phyloP scores from a whole-genome alignment of 306 rosid species.

The Castanopsis chinensis region DNA sequence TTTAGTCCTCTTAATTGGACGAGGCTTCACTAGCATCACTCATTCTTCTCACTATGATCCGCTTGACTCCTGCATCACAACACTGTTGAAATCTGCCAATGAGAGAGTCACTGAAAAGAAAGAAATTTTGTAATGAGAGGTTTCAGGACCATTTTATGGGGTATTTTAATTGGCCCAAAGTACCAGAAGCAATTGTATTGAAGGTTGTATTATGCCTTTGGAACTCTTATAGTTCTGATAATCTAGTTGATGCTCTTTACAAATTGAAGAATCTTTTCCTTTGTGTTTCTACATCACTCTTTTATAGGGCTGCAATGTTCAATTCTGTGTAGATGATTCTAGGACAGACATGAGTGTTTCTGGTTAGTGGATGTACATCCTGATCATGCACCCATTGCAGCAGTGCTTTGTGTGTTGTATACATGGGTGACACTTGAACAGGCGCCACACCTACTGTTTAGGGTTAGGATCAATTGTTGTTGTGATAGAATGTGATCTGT shows the following conservation, averaged over 20 bases:
- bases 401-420: neutral
- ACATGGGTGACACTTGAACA: too few relatives aligned
- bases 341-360: neutral
- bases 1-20: neutral
- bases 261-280: neutral
- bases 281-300: neutral
- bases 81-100: neutral
- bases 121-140: neutral
- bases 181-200: too few relatives aligned
- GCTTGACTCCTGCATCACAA: neutral
- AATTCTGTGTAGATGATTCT: neutral
- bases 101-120: too few relatives aligned
- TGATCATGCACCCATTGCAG: neutral
- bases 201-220: too few relatives aligned
- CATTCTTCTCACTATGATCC: neutral
- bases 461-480: too few relatives aligned
- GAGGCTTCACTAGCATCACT: too few relatives aligned
- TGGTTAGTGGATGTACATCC: neutral
- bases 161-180: too few relatives aligned
- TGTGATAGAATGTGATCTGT: too few relatives aligned
- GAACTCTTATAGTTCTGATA: too few relatives aligned
- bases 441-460: too few relatives aligned
- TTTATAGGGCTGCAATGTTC: neutral
- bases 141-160: neutral
- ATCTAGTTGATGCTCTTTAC: too few relatives aligned